phyloP scores from a whole-genome alignment of 2,329 filamentous ascomycete species.

The Apiospora koreana region DNA sequence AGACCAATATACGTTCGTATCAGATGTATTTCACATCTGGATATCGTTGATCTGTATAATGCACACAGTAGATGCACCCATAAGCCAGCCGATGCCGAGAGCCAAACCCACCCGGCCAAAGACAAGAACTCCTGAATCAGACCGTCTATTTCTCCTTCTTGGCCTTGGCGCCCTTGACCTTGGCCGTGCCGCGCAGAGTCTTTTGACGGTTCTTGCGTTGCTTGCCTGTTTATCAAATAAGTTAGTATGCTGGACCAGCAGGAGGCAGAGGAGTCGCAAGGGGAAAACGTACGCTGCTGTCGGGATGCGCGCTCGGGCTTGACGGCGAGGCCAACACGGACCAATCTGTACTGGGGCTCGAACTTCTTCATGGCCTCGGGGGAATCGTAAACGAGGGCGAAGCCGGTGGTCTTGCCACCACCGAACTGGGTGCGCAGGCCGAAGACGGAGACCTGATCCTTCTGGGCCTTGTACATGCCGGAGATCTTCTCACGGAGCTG shows the following conservation, averaged over 20 bases:
- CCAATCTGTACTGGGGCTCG: conserved; percentile 96
- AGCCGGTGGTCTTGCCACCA: conserved; percentile 99
- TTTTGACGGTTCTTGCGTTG: conserved; percentile 99
- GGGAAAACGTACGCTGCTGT: conserved; percentile 88
- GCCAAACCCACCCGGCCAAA: conserved; percentile 33
- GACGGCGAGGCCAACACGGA: conserved; percentile 86
- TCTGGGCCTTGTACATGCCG: conserved; percentile 95
- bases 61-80: conserved; percentile 33
- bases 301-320: conserved; percentile 98
- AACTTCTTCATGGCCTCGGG: conserved; percentile 99
- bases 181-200: conserved; percentile 96
- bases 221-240: conserved; percentile 76
- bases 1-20: conserved; percentile 19
- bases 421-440: conserved; percentile 98
- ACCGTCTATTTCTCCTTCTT: conserved; percentile 87
- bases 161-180: conserved; percentile 93
- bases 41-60: conserved; percentile 31
- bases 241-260: neutral
- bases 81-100: conserved; percentile 29
- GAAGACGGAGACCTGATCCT: conserved; percentile 97
- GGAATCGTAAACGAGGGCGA: conserved; percentile 98
- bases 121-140: conserved; percentile 33
- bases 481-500: conserved; percentile 95
- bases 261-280: neutral
- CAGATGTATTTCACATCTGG: conserved; percentile 1